A percentile compares a stretch with the other conserved stretches of the same genome.
These are phyloP conservation scores for Cladosporium oxysporum DNA, from an alignment of 2,329 filamentous ascomycete species.

Conservation along the genomic window DNA sequence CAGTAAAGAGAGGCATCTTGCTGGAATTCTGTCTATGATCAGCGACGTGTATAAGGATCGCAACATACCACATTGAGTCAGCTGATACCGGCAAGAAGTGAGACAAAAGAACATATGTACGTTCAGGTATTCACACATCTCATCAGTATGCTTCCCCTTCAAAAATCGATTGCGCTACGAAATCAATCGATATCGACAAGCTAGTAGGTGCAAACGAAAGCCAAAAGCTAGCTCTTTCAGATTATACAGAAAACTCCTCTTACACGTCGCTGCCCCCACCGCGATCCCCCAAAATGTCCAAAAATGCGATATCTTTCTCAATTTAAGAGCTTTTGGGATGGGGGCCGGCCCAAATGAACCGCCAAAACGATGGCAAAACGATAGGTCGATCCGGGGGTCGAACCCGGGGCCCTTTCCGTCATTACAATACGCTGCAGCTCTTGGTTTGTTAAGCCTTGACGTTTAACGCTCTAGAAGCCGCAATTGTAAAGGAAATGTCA, in stretches of 20 bases:
- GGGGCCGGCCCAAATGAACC: background rate
- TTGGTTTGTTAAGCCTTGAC: background rate
- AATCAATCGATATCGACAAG: background rate
- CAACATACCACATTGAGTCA: background rate
- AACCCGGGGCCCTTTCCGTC: slow-evolving; percentile 7
- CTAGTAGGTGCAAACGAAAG: background rate
- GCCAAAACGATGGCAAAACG: background rate
- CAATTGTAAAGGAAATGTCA: slow-evolving; percentile 12
- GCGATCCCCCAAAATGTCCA: background rate
- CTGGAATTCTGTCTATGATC: background rate
- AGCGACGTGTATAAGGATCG: background rate
- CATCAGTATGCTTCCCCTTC: background rate
- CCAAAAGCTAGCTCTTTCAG: background rate
- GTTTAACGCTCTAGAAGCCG: background rate
- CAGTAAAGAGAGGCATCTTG: background rate
- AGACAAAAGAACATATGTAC: background rate
- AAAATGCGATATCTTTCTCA: background rate
- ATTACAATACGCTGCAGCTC: background rate
- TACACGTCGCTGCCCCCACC: background rate
- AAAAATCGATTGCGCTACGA: background rate
- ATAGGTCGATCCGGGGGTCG: slow-evolving; percentile 1
- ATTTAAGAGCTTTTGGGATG: background rate
- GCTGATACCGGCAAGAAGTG: background rate
- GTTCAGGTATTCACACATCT: background rate
- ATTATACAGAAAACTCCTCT: background rate